Base-by-base conservation (phyloP, 306 rosid species). In the Fragaria iinumae region DNA sequence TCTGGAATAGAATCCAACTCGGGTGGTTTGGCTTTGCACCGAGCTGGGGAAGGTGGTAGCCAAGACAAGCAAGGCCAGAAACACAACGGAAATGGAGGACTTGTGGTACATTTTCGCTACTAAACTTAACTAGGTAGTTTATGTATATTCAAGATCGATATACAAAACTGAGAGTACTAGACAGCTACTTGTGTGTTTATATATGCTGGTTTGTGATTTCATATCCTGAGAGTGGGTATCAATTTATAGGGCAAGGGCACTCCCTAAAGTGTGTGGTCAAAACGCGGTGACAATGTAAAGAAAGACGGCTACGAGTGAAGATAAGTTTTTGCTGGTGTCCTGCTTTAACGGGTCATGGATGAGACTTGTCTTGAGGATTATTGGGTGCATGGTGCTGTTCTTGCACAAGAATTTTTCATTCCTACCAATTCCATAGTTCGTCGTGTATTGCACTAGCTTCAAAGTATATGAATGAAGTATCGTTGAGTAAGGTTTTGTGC, bases 1-100 rank as follows among this genome's bases (percentile, higher is more conserved):
- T 12, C 29, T 52, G 9, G 74, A 23, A 44, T 77, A 77, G 60
- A 77, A 77, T 39, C 80, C 80, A 13, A 77, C 67, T 6, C 56
- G 55, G 11, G 74, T 67, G 34, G 45, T 64, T 8, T 67, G 32
- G 74, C 80, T 73, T 53, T 77, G 67, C 44, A 53, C 80, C 53
- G 43, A 67, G 14, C 32, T 3, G 20, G 72, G 67, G 23, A 69
- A 39, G 12, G 52, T 76, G 72, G 74, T 63, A 55, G 69, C 44
- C 18, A 39, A 27, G 39, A 67, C 80, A 67, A 77, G 44, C 48
- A 55, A 4, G 20, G 8, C 63, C 63, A 56, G 14, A 56, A 56
- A 23, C 29, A 56, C 1, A 21, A 56, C 29, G 11, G 39, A 62
- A 53, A 53, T 53, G 67, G 67, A 25, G 20, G 67, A 62, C 67